Evolutionary conservation across 768 basidiomycete species (phyloP), one percentile per base, ranked within the genome.

Genomic region (Boletus pseudopeckii): DNA sequence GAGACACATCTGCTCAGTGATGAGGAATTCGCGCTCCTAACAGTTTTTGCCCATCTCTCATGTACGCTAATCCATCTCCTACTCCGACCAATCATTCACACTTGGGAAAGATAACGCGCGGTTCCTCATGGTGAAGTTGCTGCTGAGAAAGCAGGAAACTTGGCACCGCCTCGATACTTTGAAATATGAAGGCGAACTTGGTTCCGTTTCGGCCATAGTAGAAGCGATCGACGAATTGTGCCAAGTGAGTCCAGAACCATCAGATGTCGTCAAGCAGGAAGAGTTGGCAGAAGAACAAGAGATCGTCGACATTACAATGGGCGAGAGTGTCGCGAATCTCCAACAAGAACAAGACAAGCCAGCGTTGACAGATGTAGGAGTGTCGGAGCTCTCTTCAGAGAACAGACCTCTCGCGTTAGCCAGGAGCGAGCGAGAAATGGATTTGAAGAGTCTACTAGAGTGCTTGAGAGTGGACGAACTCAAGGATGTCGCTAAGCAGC

Each of bases 111-210:
- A 82, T 59, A 66, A 75, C 14, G 78, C 84, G 3, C 74, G 78
- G 26, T 88, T 85, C 65, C 78, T 89, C 15, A 75, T 87, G 56
- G 75, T 81, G 17, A 80, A 85, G 20, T 71, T 89, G 9, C 73
- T 81, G n/a, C 73, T 86, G 8, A 79, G 86, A 47, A 84, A 83
- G 58, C 74, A 73, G 28, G 76, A 74, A 52, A 75, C 76, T 58
- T 84, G 84, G 74, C 77, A 82, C 53, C 77, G 81, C 3, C 70
- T 79, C 6, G 67, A 69, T 38, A 57, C 70, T 2, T 68, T 86
- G 20, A 76, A 71, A 53, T 80, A 79, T 50, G 60, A 64, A 46
- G 41, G 49, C 7, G 76, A 78, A 62, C 54, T 85, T 68, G 75
- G 77, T 50, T 60, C 69, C 44, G 44, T 59, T 14, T 56, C 64